A percentile compares a stretch with the other conserved stretches of the same genome.
phyloP scores from a whole-genome alignment of 139 green algal genomes.

The Haematococcus sp. region DNA sequence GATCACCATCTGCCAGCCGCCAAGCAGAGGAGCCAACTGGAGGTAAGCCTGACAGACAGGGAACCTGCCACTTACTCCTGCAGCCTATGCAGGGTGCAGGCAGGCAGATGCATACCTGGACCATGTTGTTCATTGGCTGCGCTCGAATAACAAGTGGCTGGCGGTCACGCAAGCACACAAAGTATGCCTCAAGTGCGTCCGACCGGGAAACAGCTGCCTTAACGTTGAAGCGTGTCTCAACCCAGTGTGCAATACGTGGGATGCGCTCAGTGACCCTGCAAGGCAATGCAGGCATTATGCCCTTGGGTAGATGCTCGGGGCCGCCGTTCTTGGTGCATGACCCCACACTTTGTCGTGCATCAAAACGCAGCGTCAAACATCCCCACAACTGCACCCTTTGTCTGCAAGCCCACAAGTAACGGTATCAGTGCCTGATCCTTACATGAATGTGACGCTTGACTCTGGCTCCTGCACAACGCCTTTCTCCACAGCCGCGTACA shows the following conservation, averaged over 20 bases:
- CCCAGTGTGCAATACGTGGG: constrained; percentile 45
- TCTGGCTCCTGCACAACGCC: constrained; percentile 18
- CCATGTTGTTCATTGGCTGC: constrained; percentile 1
- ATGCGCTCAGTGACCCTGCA: constrained; percentile 45
- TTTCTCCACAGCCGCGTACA: constrained; percentile 56
- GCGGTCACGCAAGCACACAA: constrained; percentile 52
- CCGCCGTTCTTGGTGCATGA: no score
- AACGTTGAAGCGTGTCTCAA: constrained; percentile 51
- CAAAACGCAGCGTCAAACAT: no score
- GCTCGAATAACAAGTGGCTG: constrained; percentile 42
- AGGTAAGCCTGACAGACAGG: neutral
- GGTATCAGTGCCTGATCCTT: neutral
- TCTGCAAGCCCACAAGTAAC: no score
- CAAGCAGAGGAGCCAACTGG: neutral
- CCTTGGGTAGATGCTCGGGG: no score
- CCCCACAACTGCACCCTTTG: no score
- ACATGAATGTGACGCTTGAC: constrained; percentile 49
- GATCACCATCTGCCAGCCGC: constrained; percentile 30
- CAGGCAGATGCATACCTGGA: no score
- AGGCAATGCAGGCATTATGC: no score
- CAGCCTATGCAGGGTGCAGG: constrained; percentile 4
- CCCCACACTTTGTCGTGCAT: no score
- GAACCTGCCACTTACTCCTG: neutral
- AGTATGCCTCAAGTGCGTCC: constrained; percentile 36
- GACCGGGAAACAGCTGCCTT: constrained; percentile 16